phyloP scores from a whole-genome alignment of 768 basidiomycete genomes.

The Coprinellus micaceus region DNA sequence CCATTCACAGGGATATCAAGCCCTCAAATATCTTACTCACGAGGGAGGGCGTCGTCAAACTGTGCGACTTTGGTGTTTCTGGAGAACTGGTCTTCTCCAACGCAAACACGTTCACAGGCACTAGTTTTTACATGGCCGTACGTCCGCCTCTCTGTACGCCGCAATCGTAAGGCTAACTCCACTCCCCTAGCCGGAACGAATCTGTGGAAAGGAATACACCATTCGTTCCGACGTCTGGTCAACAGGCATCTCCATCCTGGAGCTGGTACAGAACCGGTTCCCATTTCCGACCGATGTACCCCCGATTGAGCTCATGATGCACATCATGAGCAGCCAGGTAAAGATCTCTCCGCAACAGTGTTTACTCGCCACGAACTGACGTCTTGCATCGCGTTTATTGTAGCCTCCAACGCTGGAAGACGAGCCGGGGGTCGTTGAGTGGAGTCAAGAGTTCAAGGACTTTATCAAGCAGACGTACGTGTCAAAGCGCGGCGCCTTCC shows the following conservation, averaged over 20 bases:
- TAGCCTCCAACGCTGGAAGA: constrained; percentile 84
- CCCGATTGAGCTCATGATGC: constrained; percentile 91
- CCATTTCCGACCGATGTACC: constrained; percentile 91
- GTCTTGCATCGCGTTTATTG: constrained; percentile 3
- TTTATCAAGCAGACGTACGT: constrained; percentile 84
- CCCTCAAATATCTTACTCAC: constrained; percentile 91
- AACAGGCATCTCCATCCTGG: constrained; percentile 89
- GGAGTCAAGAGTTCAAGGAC: constrained; percentile 86
- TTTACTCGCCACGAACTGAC: not conserved
- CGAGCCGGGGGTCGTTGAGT: constrained; percentile 58
- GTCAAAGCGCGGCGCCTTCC: not conserved
- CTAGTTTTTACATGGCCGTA: constrained; percentile 98
- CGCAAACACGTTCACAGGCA: constrained; percentile 96
- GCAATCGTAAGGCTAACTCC: constrained; percentile 10
- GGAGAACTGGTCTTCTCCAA: constrained; percentile 89
- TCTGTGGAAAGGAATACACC: constrained; percentile 86
- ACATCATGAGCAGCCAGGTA: constrained; percentile 80
- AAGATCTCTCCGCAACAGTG: constrained; percentile 17
- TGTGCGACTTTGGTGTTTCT: constrained; percentile 96
- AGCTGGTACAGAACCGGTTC: constrained; percentile 91
- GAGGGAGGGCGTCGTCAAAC: constrained; percentile 83
- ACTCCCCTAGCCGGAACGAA: constrained; percentile 77
- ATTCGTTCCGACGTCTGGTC: constrained; percentile 99
- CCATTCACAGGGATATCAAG: constrained; percentile 96
- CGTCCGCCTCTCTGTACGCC: constrained; percentile 31